Evolutionary conservation across 108 stramenopile genomes (phyloP), one percentile per base, ranked within the genome.

Genomic region (Nitzschia sp.): DNA sequence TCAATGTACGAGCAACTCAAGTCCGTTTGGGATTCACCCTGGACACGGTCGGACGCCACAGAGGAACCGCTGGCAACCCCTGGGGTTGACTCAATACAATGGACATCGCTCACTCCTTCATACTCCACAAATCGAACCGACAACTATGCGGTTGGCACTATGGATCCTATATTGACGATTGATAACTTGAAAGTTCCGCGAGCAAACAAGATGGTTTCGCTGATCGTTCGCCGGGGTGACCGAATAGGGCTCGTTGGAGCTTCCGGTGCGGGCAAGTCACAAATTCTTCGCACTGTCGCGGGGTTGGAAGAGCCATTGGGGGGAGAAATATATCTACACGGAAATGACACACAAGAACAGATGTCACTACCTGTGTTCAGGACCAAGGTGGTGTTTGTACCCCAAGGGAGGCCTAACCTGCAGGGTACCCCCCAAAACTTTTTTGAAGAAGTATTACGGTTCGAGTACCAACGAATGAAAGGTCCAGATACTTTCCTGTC

Each of bases 241-340:
- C 48, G 63, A 22, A 37, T 77, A 37, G 56, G 66, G 38, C 50
- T 76, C 21, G 51, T 37, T 51, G 90, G 90, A 15, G 41, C 65
- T 17, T 65, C 59, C 38, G 91, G 93, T 2, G 57, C 44, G 22
- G 93, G 93, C 29, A 94, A 94, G 61, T 82, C 85, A 1, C 89
- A 88, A 42, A 40, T 94, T 0, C 72, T 94, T 24, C 87, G 89
- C 25, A 70, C 80, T 5, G 54, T 94, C 17, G 80, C 79, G 9
- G 88, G 83, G 17, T 78, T 94, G 44, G 77, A 70, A 62, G 80
- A 82, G 20, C 76, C 51, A 79, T 26, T 50, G 21, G 57, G 17
- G 70, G 65, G 53, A 63, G 20, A 61, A 77, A 24, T 71, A 67
- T 21, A 43, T 72, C 17, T 73, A 14, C 15, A 51, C 9, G n/a